Evolutionary conservation across 306 rosid genomes (phyloP).

Genomic region (Geum urbanum): DNA sequence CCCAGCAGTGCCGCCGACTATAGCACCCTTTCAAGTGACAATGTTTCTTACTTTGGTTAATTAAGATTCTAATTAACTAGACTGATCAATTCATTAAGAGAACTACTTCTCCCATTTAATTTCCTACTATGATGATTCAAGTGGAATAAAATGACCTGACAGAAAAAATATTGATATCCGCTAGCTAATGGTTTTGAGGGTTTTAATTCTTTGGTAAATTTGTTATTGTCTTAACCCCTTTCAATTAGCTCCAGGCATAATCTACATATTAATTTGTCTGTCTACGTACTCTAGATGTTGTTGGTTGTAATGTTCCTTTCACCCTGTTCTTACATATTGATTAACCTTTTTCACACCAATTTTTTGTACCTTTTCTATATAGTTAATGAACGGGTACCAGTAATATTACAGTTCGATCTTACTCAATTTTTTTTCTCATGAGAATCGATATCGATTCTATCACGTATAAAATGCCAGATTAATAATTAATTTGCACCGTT

Average conservation of each 20-base stretch:
- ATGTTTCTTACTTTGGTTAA: constrained; percentile 48
- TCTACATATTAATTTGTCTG: neutral
- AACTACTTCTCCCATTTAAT: constrained; percentile 17
- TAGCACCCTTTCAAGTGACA: constrained; percentile 42
- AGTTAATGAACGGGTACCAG: neutral
- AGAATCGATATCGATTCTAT: no score
- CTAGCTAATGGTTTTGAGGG: neutral
- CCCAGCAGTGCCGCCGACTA: constrained; percentile 28
- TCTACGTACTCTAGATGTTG: constrained; percentile 6
- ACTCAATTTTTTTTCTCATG: no score
- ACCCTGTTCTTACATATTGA: neutral
- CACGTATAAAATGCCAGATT: no score
- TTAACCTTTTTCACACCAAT: neutral
- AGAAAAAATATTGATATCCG: constrained; percentile 10
- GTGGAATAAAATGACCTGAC: constrained; percentile 21
- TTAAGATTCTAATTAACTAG: constrained; percentile 23
- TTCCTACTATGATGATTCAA: constrained; percentile 22
- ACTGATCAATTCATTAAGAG: neutral
- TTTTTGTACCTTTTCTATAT: neutral
- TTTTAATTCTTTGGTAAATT: constrained; percentile 8
- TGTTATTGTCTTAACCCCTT: constrained; percentile 1
- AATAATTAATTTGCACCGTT: no score
- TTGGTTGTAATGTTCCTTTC: constrained; percentile 25
- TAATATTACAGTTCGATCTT: neutral
- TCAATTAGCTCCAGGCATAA: constrained; percentile 3